phyloP scores from a whole-genome alignment of 176 grass and related monocot genomes.

The Phyllostachys edulis region DNA sequence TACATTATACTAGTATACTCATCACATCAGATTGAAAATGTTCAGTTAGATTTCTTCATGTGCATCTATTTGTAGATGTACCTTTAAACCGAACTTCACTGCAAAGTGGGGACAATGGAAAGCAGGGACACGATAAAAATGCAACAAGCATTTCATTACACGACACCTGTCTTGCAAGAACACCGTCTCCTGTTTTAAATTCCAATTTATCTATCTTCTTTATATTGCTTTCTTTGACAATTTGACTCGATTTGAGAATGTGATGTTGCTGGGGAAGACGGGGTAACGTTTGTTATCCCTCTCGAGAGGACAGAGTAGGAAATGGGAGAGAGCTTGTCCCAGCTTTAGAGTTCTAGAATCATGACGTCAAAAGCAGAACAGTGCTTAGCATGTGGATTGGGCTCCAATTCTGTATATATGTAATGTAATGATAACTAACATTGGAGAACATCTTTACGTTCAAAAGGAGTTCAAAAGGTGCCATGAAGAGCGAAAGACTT shows the following conservation, averaged over 20 bases:
- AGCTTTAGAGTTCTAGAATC: constrained; percentile 6
- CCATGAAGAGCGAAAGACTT: not conserved
- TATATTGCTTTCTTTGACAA: not conserved
- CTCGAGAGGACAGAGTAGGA: constrained; percentile 25
- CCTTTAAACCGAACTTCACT: not conserved
- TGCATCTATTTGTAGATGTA: not conserved
- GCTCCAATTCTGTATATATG: not conserved
- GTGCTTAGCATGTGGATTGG: not conserved
- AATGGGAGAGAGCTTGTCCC: constrained; percentile 6
- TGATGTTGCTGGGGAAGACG: not conserved
- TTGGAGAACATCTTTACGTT: constrained; percentile 9
- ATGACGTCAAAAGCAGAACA: constrained; percentile 26
- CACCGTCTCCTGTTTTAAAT: not conserved
- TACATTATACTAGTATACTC: not conserved
- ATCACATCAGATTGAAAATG: not conserved
- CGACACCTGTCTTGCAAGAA: not conserved
- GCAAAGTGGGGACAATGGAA: not conserved
- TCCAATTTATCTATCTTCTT: not conserved
- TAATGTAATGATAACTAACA: not conserved
- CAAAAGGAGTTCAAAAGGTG: too few relatives aligned
- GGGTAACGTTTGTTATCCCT: not conserved
- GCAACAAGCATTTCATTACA: not conserved
- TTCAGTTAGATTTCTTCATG: not conserved
- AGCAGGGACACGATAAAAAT: not conserved
- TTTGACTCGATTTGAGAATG: not conserved